phyloP scores from a whole-genome alignment of 768 basidiomycete species.

The Russula griseocarnosa region DNA sequence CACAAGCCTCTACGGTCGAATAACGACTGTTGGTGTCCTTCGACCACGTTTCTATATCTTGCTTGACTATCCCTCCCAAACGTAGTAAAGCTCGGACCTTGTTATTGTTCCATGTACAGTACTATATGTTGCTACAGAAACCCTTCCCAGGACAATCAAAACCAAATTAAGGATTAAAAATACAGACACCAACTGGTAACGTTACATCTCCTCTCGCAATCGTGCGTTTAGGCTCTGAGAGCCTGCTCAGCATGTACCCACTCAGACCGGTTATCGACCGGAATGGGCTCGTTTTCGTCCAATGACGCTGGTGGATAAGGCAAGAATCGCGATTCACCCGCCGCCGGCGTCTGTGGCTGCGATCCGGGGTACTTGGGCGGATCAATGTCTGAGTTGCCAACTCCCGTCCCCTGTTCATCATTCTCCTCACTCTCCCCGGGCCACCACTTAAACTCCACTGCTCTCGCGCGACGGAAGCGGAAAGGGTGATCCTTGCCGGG shows the following conservation, averaged over 20 bases:
- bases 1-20: not conserved
- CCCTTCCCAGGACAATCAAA: not conserved
- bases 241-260: slow-evolving; percentile 32
- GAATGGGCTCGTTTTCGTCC: slow-evolving; percentile 55
- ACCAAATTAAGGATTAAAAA: not conserved
- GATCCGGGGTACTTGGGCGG: slow-evolving; percentile 8
- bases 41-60: not conserved
- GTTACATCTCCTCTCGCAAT: not conserved
- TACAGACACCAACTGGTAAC: not conserved
- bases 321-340: not conserved
- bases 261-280: slow-evolving; percentile 47
- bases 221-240: not conserved
- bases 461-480: slow-evolving; percentile 11
- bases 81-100: not conserved
- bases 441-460: slow-evolving; percentile 16
- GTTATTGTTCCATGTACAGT: not conserved
- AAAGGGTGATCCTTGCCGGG: slow-evolving; percentile 25
- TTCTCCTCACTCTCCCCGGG: not conserved
- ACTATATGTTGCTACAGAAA: slow-evolving; percentile 2
- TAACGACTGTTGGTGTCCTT: not conserved
- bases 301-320: slow-evolving; percentile 40
- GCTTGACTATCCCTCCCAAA: not conserved
- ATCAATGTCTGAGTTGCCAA: not conserved
- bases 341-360: slow-evolving; percentile 1
- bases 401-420: not conserved